Percentiles rank a stretch among this genome's conserved stretches.
phyloP scores from a whole-genome alignment of 75 land plant species.

The Selaginella tamariscina region DNA sequence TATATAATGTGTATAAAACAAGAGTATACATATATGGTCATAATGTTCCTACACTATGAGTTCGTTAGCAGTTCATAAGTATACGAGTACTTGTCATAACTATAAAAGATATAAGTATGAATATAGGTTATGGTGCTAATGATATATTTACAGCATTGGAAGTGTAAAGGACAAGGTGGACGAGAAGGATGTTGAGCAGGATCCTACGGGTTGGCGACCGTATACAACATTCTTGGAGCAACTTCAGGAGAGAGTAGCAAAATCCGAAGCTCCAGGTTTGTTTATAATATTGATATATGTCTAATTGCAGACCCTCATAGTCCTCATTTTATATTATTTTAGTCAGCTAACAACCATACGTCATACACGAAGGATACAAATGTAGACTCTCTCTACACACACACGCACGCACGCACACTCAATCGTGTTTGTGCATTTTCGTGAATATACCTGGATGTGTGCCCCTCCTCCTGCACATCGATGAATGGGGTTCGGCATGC shows the following conservation, averaged over 20 bases:
- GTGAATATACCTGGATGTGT: background rate
- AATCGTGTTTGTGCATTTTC: background rate
- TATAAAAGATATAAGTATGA: no score
- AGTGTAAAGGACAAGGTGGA: slow-evolving; percentile 45
- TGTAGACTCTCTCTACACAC: no score
- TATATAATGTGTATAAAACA: no score
- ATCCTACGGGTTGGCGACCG: slow-evolving; percentile 91
- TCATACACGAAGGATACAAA: background rate
- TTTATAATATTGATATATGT: no score
- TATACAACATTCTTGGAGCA: slow-evolving; percentile 49
- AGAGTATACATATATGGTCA: no score
- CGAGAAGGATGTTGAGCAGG: slow-evolving; percentile 66
- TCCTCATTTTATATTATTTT: background rate
- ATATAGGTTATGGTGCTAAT: no score
- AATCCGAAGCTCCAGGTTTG: slow-evolving; percentile 39
- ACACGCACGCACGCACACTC: no score
- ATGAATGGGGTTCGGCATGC: no score
- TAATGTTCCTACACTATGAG: no score
- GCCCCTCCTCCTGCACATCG: slow-evolving; percentile 43
- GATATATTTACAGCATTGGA: slow-evolving; percentile 30
- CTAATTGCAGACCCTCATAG: background rate
- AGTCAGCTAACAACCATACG: no score
- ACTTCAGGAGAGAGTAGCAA: slow-evolving; percentile 59
- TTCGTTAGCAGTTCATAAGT: no score
- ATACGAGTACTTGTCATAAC: no score